A percentile compares a stretch with the other conserved stretches of the same genome.
Evolutionary conservation across 1,139 yeast genomes (phyloP).

Genomic region (Geotrichum bryndzae): DNA sequence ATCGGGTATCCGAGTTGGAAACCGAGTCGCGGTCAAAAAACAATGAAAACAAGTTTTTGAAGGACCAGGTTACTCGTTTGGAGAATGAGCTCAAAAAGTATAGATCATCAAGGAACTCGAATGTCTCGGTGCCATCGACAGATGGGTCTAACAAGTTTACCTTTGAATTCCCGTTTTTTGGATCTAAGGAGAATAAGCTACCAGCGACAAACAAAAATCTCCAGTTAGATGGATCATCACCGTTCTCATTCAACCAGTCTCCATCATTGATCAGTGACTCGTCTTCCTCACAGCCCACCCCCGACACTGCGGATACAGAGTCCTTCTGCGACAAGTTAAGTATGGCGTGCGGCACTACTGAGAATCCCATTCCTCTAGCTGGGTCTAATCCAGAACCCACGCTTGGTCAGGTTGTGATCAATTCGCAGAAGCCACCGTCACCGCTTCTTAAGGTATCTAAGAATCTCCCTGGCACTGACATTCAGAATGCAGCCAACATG

Average conservation of each 20-base stretch:
- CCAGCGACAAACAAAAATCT: not conserved
- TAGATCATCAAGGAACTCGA: slow-evolving; percentile 1
- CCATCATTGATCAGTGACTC: not conserved
- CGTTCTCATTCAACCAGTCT: not conserved
- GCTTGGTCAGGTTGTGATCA: slow-evolving; percentile 8
- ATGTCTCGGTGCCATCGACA: not conserved
- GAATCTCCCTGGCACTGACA: not conserved
- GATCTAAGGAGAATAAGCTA: not conserved
- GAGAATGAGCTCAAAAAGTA: slow-evolving; percentile 63
- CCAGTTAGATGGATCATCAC: not conserved
- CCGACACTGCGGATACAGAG: slow-evolving; percentile 19
- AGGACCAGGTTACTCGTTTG: slow-evolving; percentile 69
- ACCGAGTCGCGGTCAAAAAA: slow-evolving; percentile 56
- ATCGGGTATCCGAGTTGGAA: slow-evolving; percentile 65
- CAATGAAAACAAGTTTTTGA: slow-evolving; percentile 66
- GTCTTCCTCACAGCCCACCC: not conserved
- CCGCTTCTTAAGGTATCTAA: not conserved
- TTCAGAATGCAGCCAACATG: slow-evolving; percentile 7
- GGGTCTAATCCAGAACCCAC: slow-evolving; percentile 18
- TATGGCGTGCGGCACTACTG: slow-evolving; percentile 73
- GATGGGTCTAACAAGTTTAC: slow-evolving; percentile 20
- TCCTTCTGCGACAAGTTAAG: slow-evolving; percentile 71
- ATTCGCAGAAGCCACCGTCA: not conserved
- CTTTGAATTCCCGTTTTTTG: slow-evolving; percentile 42
- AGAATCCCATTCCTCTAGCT: slow-evolving; percentile 50